Conservation (phyloP, 805 yeast species). For the Candida ficus region DNA sequence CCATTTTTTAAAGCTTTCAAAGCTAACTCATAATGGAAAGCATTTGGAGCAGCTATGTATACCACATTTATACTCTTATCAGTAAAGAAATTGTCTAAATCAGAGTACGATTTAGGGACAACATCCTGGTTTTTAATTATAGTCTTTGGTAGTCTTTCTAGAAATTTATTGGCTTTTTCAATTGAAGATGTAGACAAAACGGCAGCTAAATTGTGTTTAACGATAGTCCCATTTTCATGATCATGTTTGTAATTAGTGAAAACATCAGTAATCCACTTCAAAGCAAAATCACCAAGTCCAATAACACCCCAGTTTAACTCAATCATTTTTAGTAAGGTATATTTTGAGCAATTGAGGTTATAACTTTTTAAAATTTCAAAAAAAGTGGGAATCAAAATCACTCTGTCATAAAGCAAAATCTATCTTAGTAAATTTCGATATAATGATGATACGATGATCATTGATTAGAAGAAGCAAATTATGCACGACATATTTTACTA, state of each 20-base stretch:
- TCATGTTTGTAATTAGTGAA: neutral
- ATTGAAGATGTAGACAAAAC: neutral
- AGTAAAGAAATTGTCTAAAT: constrained; percentile 41
- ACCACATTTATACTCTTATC: constrained; percentile 42
- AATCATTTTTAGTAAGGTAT: neutral
- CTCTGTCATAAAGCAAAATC: too few species aligned
- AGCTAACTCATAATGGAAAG: constrained; percentile 43
- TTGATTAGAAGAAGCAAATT: too few species aligned
- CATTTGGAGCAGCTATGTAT: constrained; percentile 53
- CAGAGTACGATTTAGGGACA: constrained; percentile 11
- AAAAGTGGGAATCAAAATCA: too few species aligned
- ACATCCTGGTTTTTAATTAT: too few species aligned
- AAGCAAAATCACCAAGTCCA: constrained; percentile 2
- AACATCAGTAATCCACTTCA: constrained; percentile 2
- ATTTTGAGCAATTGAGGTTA: too few species aligned
- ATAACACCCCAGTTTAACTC: constrained; percentile 3
- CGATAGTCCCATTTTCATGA: neutral
- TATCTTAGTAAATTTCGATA: too few species aligned
- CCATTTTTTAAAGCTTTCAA: constrained; percentile 37
- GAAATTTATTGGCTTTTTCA: neutral
- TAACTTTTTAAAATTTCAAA: too few species aligned
- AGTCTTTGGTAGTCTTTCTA: neutral
- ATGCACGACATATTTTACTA: too few species aligned
- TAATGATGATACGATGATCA: too few species aligned
- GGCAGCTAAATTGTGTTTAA: constrained; percentile 1